A percentile compares a stretch with the other conserved stretches of the same genome.
These are phyloP conservation scores for Penicillium sp. DNA, from an alignment of 2,329 filamentous ascomycete genomes.

Conservation along the genomic window DNA sequence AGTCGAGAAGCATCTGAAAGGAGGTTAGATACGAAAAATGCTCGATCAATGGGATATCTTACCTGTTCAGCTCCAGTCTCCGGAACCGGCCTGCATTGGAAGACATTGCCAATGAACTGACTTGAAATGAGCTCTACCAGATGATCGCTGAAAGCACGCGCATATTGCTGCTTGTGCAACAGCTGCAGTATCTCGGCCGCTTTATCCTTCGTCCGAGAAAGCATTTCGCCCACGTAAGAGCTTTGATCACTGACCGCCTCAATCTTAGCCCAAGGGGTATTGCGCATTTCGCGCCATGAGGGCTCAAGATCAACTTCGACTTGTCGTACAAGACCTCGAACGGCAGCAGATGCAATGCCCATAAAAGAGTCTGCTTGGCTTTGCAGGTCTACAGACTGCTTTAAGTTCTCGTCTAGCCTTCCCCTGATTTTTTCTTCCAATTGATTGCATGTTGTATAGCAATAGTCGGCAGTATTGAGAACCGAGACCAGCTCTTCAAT, in stretches of 20 bases:
- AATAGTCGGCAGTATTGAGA: slow-evolving; percentile 96
- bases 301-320: slow-evolving; percentile 82
- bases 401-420: slow-evolving; percentile 78
- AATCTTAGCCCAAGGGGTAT: slow-evolving; percentile 91
- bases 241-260: slow-evolving; percentile 93
- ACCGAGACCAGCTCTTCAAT: slow-evolving; percentile 81
- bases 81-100: slow-evolving; percentile 85
- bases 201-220: slow-evolving; percentile 70
- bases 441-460: slow-evolving; percentile 89
- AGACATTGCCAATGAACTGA: slow-evolving; percentile 78
- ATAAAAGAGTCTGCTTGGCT: slow-evolving; percentile 94
- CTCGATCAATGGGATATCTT: slow-evolving; percentile 21
- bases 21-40: not conserved
- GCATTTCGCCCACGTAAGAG: slow-evolving; percentile 81
- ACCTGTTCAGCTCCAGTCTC: slow-evolving; percentile 93
- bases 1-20: slow-evolving; percentile 85
- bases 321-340: slow-evolving; percentile 78
- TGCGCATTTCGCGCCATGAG: slow-evolving; percentile 95
- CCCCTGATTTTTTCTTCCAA: slow-evolving; percentile 93
- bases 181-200: slow-evolving; percentile 73
- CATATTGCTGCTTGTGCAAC: slow-evolving; percentile 89
- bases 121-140: slow-evolving; percentile 84
- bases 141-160: slow-evolving; percentile 91
- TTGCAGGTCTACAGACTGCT: slow-evolving; percentile 78
- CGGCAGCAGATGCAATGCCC: slow-evolving; percentile 85